A percentile compares a stretch with the other conserved stretches of the same genome.
These are phyloP conservation scores for Mucor mucedo DNA, from an alignment of 371 early-diverging fungal species.

Conservation along the genomic window DNA sequence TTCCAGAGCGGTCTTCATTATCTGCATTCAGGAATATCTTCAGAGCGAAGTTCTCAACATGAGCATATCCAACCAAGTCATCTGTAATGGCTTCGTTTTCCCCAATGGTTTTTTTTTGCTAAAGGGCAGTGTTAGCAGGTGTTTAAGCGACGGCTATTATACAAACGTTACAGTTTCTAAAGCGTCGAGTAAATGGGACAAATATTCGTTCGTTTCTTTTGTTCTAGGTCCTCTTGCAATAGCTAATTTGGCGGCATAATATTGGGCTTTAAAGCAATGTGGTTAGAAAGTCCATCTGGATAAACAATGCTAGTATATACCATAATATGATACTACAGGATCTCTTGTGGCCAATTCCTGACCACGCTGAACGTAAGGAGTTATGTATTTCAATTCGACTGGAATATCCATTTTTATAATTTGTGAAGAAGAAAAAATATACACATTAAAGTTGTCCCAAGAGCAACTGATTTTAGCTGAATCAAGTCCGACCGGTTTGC, in stretches of 20 bases:
- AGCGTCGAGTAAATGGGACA: slow-evolving; percentile 72
- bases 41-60: slow-evolving; percentile 89
- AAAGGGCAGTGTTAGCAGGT: background rate
- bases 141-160: background rate
- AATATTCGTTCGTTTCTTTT: slow-evolving; percentile 66
- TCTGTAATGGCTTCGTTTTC: slow-evolving; percentile 77
- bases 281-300: background rate
- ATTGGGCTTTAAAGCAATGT: slow-evolving; percentile 65
- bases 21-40: slow-evolving; percentile 92
- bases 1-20: slow-evolving; percentile 86
- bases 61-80: slow-evolving; percentile 81
- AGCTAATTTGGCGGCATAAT: slow-evolving; percentile 87
- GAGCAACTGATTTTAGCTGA: too few relatives aligned
- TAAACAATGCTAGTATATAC: slow-evolving; percentile 47
- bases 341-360: slow-evolving; percentile 78
- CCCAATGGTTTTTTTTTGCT: slow-evolving; percentile 73
- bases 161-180: slow-evolving; percentile 70
- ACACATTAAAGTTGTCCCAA: background rate
- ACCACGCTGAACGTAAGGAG: slow-evolving; percentile 81
- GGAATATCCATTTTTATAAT: slow-evolving; percentile 54
- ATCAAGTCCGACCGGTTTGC: too few relatives aligned
- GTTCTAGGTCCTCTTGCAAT: slow-evolving; percentile 65
- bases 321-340: slow-evolving; percentile 90
- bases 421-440: background rate
- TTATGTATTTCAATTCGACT: slow-evolving; percentile 76